Base-by-base conservation (phyloP, 257 asterid genomes). In the Solanum phureja region DNA sequence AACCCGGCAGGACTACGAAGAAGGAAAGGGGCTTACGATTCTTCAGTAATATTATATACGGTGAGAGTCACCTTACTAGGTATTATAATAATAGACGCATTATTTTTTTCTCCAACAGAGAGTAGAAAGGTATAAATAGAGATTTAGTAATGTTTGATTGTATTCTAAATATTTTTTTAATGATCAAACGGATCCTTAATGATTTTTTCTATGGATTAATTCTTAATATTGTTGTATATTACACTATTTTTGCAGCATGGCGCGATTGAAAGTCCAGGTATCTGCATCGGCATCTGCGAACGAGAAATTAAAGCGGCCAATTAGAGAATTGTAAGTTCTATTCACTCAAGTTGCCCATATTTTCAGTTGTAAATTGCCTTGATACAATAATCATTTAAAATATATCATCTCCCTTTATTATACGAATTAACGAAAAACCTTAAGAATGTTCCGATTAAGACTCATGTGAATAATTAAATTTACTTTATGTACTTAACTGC, bases 291-390 rank as follows among this genome's bases (percentile, higher is more conserved):
- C 87, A 87, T 91, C 86, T 87, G 86, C 27, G 83, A 94, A 90
- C 92, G 94, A 94, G 88, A 96, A 92, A 89, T 92, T 95, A 87
- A 95, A 95, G 92, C 94, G 96, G 87, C 98, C 95, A 85, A 90
- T 88, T 86, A 95, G 91, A 83, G 98, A 95, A 92, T 89, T 96
- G 99, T 97, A 94, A 93, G 94, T 89, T 87, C 75, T 62, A 24
- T 83, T 29, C 75, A 18, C 84, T 35, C 56, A 46, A 46, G 7
- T 12, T 8, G 73, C 10, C 3, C 23, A 18, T 56, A 18, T 52
- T 52, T 52, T 52, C 62, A 16, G 3, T 52, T 16, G 23, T 52
- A 5, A 14, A 52, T 52, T 16, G 7, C 8, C 0, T 16, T 2
- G 62, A 52, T 13, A 49, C 60, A 49, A 13, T 49, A 49, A 5